Evolutionary conservation across 1,284 basidiomycete genomes (phyloP), one percentile per base, ranked within the genome.

Genomic region (Tilletia horrida): DNA sequence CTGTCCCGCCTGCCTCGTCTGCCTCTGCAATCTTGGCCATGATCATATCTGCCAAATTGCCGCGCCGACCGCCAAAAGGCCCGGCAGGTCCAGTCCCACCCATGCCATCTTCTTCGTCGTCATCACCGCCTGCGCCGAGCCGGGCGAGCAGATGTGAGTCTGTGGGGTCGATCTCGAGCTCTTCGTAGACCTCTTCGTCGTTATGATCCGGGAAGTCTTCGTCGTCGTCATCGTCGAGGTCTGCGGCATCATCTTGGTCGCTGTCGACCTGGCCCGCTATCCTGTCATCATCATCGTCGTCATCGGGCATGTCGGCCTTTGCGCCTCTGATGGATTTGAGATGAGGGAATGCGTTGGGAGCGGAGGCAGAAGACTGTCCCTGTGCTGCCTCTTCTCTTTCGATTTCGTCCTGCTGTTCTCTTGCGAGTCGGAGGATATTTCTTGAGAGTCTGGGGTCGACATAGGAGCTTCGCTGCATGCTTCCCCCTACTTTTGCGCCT

Each of bases 381-480:
- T 81, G 47, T n/a, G n/a, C 70, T 50, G 63, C 40, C 21, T 81
- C 78, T 64, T 82, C 81, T 4, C 72, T 67, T 48, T 82, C 82
- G 42, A 84, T 74, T 82, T 98, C 96, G 79, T 93, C 89, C 83
- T 97, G 94, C 83, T 98, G 96, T 75, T 91, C 90, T 76, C 88
- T 87, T 13, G 95, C 95, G 66, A 98, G 88, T 78, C 93, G 89
- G 75, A 98, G 90, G 68, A 98, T 97, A 77, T 89, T 91, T 71
- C 87, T 86, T 0, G 92, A 96, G 21, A 90, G 90, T 83, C 91
- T 92, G 6, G 78, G 78, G 55, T 81, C 80, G 65, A 81, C 76
- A 69, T 65, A 70, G 69, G 47, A 23, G 50, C 35, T 55, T 52
- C 23, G 70, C 69, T 18, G 31, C 2, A 62, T 29, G 29, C 63